A percentile compares a stretch with the other conserved stretches of the same genome.
These are phyloP conservation scores for Salvia hispanica DNA, from an alignment of 257 asterid genomes.

Conservation along the genomic window DNA sequence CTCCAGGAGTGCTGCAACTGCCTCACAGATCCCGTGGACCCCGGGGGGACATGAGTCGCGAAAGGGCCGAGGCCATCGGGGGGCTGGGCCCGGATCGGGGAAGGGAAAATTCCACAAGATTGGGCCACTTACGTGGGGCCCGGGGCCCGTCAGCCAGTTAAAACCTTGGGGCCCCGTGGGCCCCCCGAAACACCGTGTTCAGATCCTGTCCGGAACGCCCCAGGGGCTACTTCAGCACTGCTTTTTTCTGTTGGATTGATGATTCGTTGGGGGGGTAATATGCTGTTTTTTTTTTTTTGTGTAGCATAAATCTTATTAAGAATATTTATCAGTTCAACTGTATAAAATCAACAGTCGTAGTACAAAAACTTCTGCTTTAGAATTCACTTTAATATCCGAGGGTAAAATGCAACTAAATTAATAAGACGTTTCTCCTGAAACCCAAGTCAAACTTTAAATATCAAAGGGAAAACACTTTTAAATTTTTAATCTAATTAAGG, in stretches of 20 bases:
- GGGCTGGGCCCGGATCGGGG: slow-evolving; percentile 62
- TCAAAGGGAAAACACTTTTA: no score
- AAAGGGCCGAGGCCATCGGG: slow-evolving; percentile 59
- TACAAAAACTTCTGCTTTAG: no score
- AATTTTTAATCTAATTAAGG: no score
- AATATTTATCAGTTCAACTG: slow-evolving; percentile 11
- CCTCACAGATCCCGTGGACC: slow-evolving; percentile 61
- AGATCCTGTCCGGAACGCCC: slow-evolving; percentile 55
- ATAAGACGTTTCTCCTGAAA: no score
- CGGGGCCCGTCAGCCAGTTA: slow-evolving; percentile 95
- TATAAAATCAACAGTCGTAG: slow-evolving; percentile 22
- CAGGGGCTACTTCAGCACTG: slow-evolving; percentile 75
- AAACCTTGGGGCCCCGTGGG: slow-evolving; percentile 90
- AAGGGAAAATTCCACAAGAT: slow-evolving; percentile 85
- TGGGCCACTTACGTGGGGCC: slow-evolving; percentile 85
- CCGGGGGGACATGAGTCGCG: slow-evolving; percentile 85
- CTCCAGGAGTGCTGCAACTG: slow-evolving; percentile 84
- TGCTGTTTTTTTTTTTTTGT: background rate
- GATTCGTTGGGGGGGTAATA: no score
- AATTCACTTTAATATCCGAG: no score
- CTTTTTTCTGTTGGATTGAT: slow-evolving; percentile 32
- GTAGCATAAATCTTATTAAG: slow-evolving; percentile 23
- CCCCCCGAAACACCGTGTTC: slow-evolving; percentile 56
- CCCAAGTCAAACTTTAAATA: no score
- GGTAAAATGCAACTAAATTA: no score